Base-by-base conservation (phyloP, 331 rosid species). In the Malus hybrid region DNA sequence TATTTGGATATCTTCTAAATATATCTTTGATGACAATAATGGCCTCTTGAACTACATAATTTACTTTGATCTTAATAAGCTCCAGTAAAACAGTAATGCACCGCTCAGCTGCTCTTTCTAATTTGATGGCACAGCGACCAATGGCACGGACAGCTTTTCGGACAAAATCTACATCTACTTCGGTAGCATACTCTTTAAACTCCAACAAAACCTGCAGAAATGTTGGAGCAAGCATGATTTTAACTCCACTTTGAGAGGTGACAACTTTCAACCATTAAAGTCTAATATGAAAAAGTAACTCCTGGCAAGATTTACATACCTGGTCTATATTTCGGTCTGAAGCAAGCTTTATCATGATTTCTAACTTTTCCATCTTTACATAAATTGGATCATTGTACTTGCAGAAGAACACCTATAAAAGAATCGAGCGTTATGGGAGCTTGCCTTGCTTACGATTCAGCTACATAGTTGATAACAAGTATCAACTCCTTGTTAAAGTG, bases 131-230 rank as follows among this genome's bases (percentile, higher is more conserved):
- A 87, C 99, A 92, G 69, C 99, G 95, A 76, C 99, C 99, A 88
- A 95, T 95, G 75, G 99, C 99, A 65, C 99, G 99, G 71, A 95
- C 99, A 70, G 99, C 99, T 74, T 92, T 95, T 79, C 99, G 85
- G 70, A 95, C 99, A 87, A 95, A 95, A 75, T 95, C 99, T 33
- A 95, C 99, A 80, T 95, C 99, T 28, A 95, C 99, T 89, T 95
- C 99, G 15, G 99, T 95, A 65, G 99, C 99, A 88, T 95, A 95
- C 80, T 95, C 99, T 84, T 95, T 95, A 80, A 95, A 95, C 81
- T 95, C 99, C 93, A 95, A 87, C 42, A 95, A 83, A 82, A 95
- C 99, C 99, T 95, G 87, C 80, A 80, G 73, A 83, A 28, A 77
- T 42, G 20, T 60, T 64, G 68, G 27, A 64, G 61, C 68, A 67